Evolutionary conservation across 2,329 filamentous ascomycete species (phyloP), one percentile per base, ranked within the genome.

Genomic region (Alternaria solani): DNA sequence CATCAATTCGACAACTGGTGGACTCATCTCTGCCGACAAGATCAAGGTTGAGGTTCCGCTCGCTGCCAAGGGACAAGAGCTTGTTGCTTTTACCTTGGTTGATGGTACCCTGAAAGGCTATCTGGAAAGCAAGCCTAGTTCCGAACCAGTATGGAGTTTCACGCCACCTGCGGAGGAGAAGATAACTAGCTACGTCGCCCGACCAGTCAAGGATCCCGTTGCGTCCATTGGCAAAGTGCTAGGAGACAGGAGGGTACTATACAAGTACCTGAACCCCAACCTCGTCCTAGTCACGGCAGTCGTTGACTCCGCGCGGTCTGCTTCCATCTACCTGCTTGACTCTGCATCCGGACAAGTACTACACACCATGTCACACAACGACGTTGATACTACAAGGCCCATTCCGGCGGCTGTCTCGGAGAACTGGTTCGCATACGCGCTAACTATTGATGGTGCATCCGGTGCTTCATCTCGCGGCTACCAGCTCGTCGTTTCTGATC

Each of bases 221-320:
- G 94, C 95, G 3, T 98, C 95, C 0, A 97, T 99, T 69, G 95
- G 95, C 9, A 93, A 92, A 60, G 95, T 98, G 1, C 86, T 99
- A 23, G 94, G 93, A 26, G 91, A 99, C 73, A 88, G 95, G 43
- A 89, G 89, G n/a, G 95, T 99, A 48, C 87, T 94, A 64, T 99
- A 99, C 87, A 99, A 99, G 81, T 98, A 98, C 76, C 82, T 99
- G 41, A 97, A 96, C 80, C 88, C 92, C 0, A 97, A 96, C 79
- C 86, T 92, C 7, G 84, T 93, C 2, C 85, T 98, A 0, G 84
- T 97, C 46, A 91, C 91, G 1, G 85, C 91, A 1, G 81, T 89
- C 2, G 85, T 90, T 34, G 85, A 89, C 23, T 81, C 82, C 11
- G 73, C 84, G 3, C 84, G 82, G 4, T 85, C 84, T 1, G 87